phyloP scores from a whole-genome alignment of 352 stramenopile species.

The Peronospora farinosa region DNA sequence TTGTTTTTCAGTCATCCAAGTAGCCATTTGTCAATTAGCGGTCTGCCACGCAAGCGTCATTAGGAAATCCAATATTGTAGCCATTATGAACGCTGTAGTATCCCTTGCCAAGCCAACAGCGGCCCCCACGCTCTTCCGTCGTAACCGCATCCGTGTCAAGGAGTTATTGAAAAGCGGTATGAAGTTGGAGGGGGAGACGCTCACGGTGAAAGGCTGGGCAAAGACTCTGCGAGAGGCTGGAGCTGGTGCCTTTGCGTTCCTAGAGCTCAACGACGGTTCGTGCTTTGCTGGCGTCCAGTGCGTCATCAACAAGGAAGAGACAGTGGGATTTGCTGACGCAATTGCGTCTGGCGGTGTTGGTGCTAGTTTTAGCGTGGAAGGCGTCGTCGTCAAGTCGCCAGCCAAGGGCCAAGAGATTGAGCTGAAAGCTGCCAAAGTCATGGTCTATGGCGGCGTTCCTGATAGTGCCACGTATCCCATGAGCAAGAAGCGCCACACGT shows the following conservation, averaged over 20 bases:
- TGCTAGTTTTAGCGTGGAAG: conserved; percentile 76
- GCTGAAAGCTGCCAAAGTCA: conserved; percentile 83
- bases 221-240: conserved; percentile 87
- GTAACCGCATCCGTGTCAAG: conserved; percentile 82
- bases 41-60: no score
- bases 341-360: conserved; percentile 80
- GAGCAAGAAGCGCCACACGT: conserved; percentile 89
- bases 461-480: conserved; percentile 88
- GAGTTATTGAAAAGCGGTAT: conserved; percentile 60
- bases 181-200: conserved; percentile 67
- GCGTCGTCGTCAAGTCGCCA: conserved; percentile 80
- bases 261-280: conserved; percentile 94
- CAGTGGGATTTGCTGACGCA: conserved; percentile 70
- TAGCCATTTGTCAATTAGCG: conserved; percentile 14
- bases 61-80: background rate
- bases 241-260: conserved; percentile 88
- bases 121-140: conserved; percentile 62
- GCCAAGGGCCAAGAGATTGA: conserved; percentile 91
- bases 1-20: conserved; percentile 16
- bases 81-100: conserved; percentile 47
- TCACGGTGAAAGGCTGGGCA: conserved; percentile 92
- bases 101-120: conserved; percentile 34
- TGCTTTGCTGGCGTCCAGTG: conserved; percentile 85
- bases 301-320: conserved; percentile 72
- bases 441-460: conserved; percentile 81